These are phyloP conservation scores for Geum urbanum DNA, from an alignment of 306 rosid species.

Conservation along the genomic window DNA sequence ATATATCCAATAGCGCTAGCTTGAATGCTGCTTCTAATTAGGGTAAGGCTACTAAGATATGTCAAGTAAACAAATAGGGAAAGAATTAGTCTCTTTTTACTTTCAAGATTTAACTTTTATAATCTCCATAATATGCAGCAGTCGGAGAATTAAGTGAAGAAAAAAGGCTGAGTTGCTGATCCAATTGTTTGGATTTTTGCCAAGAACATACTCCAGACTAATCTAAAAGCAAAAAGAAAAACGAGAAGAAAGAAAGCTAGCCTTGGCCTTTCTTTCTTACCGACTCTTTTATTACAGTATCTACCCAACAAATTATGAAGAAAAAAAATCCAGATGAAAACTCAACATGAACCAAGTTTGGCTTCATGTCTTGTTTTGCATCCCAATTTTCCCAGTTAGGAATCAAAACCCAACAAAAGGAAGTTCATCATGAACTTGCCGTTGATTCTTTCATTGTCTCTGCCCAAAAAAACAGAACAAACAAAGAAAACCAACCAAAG, in stretches of 20 bases:
- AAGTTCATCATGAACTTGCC: not conserved
- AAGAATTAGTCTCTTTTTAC: slow-evolving; percentile 2
- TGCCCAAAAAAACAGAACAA: not conserved
- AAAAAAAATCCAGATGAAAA: slow-evolving; percentile 7
- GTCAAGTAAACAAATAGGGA: slow-evolving; percentile 8
- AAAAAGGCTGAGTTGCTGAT: not conserved
- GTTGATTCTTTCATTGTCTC: slow-evolving; percentile 13
- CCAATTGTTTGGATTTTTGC: not conserved
- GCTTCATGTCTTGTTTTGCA: too few species aligned
- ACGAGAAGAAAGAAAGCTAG: not conserved
- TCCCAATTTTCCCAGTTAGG: too few species aligned
- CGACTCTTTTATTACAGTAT: slow-evolving; percentile 10
- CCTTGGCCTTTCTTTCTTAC: not conserved
- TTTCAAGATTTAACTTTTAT: not conserved
- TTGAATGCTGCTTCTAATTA: slow-evolving; percentile 10
- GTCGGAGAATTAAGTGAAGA: not conserved
- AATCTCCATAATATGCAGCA: not conserved
- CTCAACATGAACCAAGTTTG: too few species aligned
- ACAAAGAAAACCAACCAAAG: slow-evolving; percentile 5
- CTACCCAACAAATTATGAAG: not conserved
- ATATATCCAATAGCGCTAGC: not conserved
- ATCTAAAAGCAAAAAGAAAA: not conserved
- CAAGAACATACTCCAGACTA: not conserved
- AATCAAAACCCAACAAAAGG: not conserved
- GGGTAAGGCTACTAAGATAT: slow-evolving; percentile 12